Conservation (phyloP, 208 protist species). For the Angomonas ambiguus region DNA sequence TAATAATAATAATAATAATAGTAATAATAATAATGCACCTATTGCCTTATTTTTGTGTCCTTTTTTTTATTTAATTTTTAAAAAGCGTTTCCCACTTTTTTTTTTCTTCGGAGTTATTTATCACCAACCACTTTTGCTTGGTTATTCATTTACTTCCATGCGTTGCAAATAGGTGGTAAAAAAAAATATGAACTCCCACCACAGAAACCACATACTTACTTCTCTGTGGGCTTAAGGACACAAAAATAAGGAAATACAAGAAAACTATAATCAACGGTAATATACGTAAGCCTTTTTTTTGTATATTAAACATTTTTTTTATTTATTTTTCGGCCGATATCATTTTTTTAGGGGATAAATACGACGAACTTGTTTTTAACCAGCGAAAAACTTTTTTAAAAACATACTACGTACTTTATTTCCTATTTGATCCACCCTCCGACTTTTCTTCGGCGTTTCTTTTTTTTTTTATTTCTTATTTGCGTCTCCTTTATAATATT, state of each 20-base stretch:
- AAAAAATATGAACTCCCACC: no score
- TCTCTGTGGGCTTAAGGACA: no score
- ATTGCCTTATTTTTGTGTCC: slow-evolving; percentile 1
- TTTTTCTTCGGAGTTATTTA: no score
- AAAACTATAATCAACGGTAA: not conserved
- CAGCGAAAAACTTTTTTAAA: no score
- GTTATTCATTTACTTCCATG: not conserved
- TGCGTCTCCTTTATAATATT: slow-evolving; percentile 8
- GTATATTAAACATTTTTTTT: slow-evolving; percentile 1
- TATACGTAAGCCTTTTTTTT: not conserved
- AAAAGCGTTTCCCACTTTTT: not conserved
- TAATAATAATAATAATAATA: not conserved
- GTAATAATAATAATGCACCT: not conserved
- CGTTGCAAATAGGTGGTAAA: no score
- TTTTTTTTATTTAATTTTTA: slow-evolving; percentile 5
- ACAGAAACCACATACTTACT: no score
- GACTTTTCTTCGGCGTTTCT: slow-evolving; percentile 11
- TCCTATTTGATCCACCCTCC: slow-evolving; percentile 6
- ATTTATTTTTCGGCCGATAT: no score
- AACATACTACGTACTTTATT: no score
- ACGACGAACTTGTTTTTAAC: no score
- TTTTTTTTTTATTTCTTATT: slow-evolving; percentile 20
- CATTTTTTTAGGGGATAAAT: no score
- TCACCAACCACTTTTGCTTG: slow-evolving; percentile 8
- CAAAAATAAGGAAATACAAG: no score